Conservation (phyloP, 495 filamentous ascomycete genomes). For the Xylaria intraflava region DNA sequence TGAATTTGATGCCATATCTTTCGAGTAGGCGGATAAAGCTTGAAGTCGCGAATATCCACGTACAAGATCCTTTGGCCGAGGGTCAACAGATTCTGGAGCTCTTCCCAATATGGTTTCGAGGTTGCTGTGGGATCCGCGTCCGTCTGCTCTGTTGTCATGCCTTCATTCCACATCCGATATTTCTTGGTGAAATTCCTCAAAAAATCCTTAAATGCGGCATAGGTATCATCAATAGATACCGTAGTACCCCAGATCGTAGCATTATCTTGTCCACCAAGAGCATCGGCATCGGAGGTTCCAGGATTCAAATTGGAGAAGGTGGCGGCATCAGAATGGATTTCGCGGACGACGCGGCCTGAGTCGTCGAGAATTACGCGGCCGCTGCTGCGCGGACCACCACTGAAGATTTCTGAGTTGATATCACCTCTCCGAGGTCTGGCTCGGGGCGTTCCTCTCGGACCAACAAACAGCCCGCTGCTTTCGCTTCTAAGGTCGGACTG, state of each 20-base stretch:
- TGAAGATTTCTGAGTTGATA: slow-evolving; percentile 69
- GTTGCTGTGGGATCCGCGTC: slow-evolving; percentile 53
- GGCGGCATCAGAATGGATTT: slow-evolving; percentile 62
- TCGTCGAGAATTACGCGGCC: slow-evolving; percentile 76
- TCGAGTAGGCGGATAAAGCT: slow-evolving; percentile 81
- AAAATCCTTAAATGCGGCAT: slow-evolving; percentile 82
- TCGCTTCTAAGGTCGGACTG: slow-evolving; percentile 65
- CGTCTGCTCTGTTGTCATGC: slow-evolving; percentile 71
- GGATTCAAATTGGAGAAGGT: slow-evolving; percentile 86
- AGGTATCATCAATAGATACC: slow-evolving; percentile 84
- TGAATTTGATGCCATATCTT: slow-evolving; percentile 95
- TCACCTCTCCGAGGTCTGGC: slow-evolving; percentile 63
- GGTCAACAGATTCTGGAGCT: slow-evolving; percentile 83
- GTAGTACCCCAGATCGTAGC: slow-evolving; percentile 97
- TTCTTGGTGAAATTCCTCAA: slow-evolving; percentile 82
- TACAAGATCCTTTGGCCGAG: slow-evolving; percentile 79
- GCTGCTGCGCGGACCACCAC: slow-evolving; percentile 56
- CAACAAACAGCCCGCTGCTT: slow-evolving; percentile 81
- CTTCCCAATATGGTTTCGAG: slow-evolving; percentile 72
- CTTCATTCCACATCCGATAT: slow-evolving; percentile 86
- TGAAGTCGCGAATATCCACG: slow-evolving; percentile 82
- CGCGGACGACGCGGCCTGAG: slow-evolving; percentile 62
- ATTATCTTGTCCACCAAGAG: slow-evolving; percentile 69
- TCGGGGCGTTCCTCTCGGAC: slow-evolving; percentile 48
- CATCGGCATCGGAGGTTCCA: slow-evolving; percentile 85